Evolutionary conservation across 495 filamentous ascomycete species (phyloP), one percentile per base, ranked within the genome.

Genomic region (Penicillium daleae): DNA sequence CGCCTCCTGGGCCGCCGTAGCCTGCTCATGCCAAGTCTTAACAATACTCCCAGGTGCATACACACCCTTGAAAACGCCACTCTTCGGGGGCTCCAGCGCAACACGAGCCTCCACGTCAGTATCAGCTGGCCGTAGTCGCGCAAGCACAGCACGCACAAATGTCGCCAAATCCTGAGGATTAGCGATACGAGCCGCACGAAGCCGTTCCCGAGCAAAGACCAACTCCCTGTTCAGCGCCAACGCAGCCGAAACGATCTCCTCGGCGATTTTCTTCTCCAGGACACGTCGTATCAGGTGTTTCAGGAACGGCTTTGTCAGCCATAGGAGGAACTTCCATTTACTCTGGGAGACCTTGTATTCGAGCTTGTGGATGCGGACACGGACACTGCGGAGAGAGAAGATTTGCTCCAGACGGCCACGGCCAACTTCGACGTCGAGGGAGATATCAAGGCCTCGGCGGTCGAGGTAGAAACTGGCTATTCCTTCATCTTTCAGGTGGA

Each of bases 1-100:
- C 21, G 82, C 82, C 53, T 87, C 88, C 29, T 87, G 84, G 3
- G 91, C 93, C 61, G 82, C 77, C 32, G 75, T 75, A 0, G 87
- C 91, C 71, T 96, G 89, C 42, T 93, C 90, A 59, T 92, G 83
- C 91, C 92, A 97, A 24, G 93, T 70, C 78, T 91, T 92, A 35
- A 94, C 89, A 10, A 97, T 74, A 73, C 92, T 96, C 0, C 92
- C 93, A 0, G 94, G 94, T 6, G 94, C 87, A 79, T 96, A 96
- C 5, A 92, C 80, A 2, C 89, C 92, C 66, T 87, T 85, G 75
- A 97, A 98, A 6, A 94, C 82, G 12, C 90, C 90, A 27, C 72
- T 72, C 12, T 86, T 82, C 0, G 87, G 86, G 46, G 85, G 78
- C 19, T 80, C 80, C 9, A 96, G 74, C 0, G 90, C 91, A 26